Evolutionary conservation across 2,329 filamentous ascomycete species (phyloP).

Genomic region (Botrytis aclada): DNA sequence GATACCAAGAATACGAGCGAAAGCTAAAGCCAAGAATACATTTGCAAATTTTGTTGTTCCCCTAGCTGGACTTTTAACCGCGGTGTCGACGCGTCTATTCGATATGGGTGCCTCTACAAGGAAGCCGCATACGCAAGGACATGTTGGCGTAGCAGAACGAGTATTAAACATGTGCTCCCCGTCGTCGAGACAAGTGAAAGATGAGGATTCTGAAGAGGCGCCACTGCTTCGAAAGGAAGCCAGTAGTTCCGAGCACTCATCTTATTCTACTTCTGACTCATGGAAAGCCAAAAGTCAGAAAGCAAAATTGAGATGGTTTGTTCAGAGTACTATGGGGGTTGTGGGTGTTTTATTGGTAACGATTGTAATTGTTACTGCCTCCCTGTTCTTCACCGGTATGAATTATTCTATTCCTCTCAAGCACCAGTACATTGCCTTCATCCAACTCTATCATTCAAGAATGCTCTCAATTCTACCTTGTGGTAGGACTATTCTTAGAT

Average conservation of each 20-base stretch:
- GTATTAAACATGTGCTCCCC: conserved; percentile 7
- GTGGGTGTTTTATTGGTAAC: conserved; percentile 28
- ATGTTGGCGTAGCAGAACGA: conserved; percentile 1
- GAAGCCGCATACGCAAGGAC: conserved; percentile 8
- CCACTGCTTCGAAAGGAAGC: conserved; percentile 29
- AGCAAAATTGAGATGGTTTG: conserved; percentile 21
- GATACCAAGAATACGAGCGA: background rate
- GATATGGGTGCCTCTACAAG: conserved; percentile 28
- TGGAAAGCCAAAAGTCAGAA: background rate
- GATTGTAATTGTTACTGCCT: conserved; percentile 32
- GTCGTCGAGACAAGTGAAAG: background rate
- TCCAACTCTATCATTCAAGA: background rate
- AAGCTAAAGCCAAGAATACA: conserved; percentile 14
- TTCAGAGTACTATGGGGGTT: conserved; percentile 30
- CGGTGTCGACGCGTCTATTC: conserved; percentile 26
- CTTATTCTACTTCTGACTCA: background rate
- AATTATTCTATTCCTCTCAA: background rate
- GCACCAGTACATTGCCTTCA: background rate
- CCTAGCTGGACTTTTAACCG: conserved; percentile 25
- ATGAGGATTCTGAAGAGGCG: conserved; percentile 24
- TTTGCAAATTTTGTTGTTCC: conserved; percentile 29
- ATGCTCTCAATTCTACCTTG: background rate
- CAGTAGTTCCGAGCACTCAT: conserved; percentile 4
- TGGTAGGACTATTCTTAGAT: background rate
- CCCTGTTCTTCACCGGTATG: conserved; percentile 25